Evolutionary conservation across 2,329 filamentous ascomycete species (phyloP).

Genomic region (Fusarium torulosum): DNA sequence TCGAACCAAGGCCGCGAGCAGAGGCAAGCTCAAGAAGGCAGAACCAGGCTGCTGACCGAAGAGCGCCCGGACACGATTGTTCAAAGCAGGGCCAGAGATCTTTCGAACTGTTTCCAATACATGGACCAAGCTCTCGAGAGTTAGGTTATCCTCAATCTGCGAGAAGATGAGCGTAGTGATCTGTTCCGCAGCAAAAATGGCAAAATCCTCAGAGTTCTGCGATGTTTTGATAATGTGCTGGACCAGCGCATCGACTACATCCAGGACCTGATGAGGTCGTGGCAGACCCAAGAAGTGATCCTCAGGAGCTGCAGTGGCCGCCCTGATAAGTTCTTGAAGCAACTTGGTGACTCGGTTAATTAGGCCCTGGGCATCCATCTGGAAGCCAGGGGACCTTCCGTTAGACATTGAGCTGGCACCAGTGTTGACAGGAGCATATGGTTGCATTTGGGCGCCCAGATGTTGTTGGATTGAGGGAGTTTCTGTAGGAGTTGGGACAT

Average conservation of each 20-base stretch:
- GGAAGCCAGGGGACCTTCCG: conserved; percentile 62
- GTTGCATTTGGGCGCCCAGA: conserved; percentile 64
- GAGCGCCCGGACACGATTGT: conserved; percentile 66
- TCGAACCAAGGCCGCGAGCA: conserved; percentile 68
- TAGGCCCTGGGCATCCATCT: conserved; percentile 65
- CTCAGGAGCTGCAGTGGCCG: conserved; percentile 65
- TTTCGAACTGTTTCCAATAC: conserved; percentile 71
- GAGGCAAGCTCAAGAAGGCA: conserved; percentile 67
- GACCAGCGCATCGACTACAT: conserved; percentile 71
- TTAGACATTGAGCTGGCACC: conserved; percentile 58
- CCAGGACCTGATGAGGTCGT: conserved; percentile 69
- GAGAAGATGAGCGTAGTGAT: conserved; percentile 70
- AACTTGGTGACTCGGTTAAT: conserved; percentile 70
- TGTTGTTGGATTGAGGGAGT: conserved; percentile 66
- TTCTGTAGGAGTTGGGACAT: conserved; percentile 70
- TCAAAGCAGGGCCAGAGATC: conserved; percentile 67
- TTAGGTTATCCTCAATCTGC: conserved; percentile 65
- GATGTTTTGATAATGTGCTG: conserved; percentile 73
- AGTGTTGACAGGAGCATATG: conserved; percentile 67
- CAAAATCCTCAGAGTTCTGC: conserved; percentile 71
- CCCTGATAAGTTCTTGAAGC: conserved; percentile 67
- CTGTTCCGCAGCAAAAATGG: conserved; percentile 70
- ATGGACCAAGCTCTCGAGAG: conserved; percentile 72
- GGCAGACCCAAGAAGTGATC: conserved; percentile 72
- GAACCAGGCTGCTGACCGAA: conserved; percentile 70